A percentile compares a stretch with the other conserved stretches of the same genome.
These are phyloP conservation scores for Mortierella sp. DNA, from an alignment of 371 early-diverging fungal genomes.

Conservation along the genomic window DNA sequence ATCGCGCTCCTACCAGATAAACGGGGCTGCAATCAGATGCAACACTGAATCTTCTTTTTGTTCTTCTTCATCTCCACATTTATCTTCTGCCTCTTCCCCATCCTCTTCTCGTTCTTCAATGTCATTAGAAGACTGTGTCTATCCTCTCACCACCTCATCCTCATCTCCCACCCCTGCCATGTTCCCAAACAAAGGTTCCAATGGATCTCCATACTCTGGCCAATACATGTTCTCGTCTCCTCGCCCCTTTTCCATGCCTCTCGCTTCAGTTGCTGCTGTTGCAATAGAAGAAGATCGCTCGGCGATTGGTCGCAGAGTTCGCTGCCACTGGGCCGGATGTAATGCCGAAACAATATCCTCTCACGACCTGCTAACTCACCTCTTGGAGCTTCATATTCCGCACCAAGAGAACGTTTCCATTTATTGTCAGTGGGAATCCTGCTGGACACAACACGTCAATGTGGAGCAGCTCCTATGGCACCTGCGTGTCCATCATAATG, in stretches of 20 bases:
- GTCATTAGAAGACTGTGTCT: slow-evolving; percentile 2
- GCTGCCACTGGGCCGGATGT: slow-evolving; percentile 25
- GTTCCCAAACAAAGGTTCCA: neutral
- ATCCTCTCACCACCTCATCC: neutral
- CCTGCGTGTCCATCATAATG: slow-evolving; percentile 9
- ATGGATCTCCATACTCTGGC: neutral
- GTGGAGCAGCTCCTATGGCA: slow-evolving; percentile 16
- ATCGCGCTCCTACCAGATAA: neutral
- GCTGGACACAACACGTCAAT: slow-evolving; percentile 13
- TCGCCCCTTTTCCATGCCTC: neutral
- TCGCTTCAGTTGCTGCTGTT: slow-evolving; percentile 1
- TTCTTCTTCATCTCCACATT: slow-evolving; percentile 8
- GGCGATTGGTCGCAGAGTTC: neutral
- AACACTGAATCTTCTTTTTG: slow-evolving; percentile 1
- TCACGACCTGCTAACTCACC: slow-evolving; percentile 11
- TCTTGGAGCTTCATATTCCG: slow-evolving; percentile 11
- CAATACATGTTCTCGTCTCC: neutral
- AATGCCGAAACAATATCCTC: neutral
- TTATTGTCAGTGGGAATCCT: slow-evolving; percentile 22
- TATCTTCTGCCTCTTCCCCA: slow-evolving; percentile 1
- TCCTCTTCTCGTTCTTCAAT: slow-evolving; percentile 8
- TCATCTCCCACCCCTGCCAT: neutral
- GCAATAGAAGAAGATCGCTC: neutral
- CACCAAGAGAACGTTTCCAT: slow-evolving; percentile 2
- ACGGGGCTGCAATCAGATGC: neutral